A percentile compares a stretch with the other conserved stretches of the same genome.
These are phyloP conservation scores for Botrytis pseudocinerea DNA, from an alignment of 2,329 filamentous ascomycete genomes.

Conservation along the genomic window DNA sequence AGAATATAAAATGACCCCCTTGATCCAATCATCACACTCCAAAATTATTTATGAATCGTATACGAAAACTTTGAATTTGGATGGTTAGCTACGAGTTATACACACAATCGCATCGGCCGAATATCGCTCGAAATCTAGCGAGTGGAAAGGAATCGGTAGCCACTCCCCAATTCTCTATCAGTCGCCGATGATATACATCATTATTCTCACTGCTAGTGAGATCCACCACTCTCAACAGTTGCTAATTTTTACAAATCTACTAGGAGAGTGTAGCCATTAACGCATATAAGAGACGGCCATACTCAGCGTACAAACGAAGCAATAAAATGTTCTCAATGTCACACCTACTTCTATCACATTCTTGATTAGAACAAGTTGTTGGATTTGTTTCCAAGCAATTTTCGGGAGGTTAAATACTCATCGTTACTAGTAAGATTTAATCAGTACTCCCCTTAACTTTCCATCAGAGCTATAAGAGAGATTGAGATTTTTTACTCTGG, in stretches of 20 bases:
- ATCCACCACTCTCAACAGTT: too few species aligned
- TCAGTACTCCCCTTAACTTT: background rate
- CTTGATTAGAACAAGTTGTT: background rate
- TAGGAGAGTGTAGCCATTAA: too few species aligned
- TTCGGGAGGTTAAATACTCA: background rate
- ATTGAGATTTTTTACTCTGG: rapidly evolving
- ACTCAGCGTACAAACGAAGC: background rate
- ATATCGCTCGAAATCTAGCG: background rate
- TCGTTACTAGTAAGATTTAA: background rate
- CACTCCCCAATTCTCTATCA: background rate
- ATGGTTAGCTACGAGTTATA: background rate
- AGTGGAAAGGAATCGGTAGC: background rate
- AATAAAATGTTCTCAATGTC: background rate
- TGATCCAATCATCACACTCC: background rate
- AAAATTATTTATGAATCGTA: background rate
- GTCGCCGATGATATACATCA: rapidly evolving
- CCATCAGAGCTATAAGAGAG: rapidly evolving
- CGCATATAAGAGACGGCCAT: background rate
- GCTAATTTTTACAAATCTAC: too few species aligned
- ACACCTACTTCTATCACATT: background rate
- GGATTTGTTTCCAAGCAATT: background rate
- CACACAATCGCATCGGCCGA: rapidly evolving
- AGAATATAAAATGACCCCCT: background rate
- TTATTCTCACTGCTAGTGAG: background rate
- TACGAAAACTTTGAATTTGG: background rate